Evolutionary conservation across 2,329 filamentous ascomycete genomes (phyloP).

Genomic region (Cryphonectria carpinicola): DNA sequence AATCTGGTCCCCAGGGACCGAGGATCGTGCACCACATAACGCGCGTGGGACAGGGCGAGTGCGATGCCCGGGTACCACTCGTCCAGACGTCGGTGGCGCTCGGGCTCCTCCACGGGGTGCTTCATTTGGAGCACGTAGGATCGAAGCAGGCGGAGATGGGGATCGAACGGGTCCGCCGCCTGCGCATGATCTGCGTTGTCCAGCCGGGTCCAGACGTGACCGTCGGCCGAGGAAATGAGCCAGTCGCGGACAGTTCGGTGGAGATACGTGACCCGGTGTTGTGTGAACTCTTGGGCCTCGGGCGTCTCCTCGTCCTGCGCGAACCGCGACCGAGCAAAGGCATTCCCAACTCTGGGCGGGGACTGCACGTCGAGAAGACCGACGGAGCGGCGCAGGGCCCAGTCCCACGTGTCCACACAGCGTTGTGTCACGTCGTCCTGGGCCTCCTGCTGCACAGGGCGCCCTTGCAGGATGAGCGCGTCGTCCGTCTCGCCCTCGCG

Average conservation of each 20-base stretch:
- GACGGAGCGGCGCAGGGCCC: conserved; percentile 19
- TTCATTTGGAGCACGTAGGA: conserved; percentile 42
- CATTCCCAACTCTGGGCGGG: conserved; percentile 1
- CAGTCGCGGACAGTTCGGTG: conserved; percentile 43
- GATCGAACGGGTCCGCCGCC: conserved; percentile 33
- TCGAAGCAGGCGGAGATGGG: conserved; percentile 39
- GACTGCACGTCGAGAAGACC: conserved; percentile 19
- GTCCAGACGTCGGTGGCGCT: conserved; percentile 43
- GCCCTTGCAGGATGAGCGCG: conserved; percentile 21
- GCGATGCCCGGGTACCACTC: conserved; percentile 45
- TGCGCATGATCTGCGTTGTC: background rate
- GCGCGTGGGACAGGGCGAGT: conserved; percentile 43
- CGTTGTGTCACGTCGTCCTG: conserved; percentile 28
- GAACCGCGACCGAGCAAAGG: conserved; percentile 1
- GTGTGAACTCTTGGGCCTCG: conserved; percentile 10
- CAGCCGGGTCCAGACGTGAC: conserved; percentile 33
- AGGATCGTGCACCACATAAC: conserved; percentile 34
- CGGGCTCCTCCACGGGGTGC: conserved; percentile 38
- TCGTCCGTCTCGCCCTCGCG: conserved; percentile 31
- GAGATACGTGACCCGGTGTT: conserved; percentile 39
- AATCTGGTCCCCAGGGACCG: conserved; percentile 28
- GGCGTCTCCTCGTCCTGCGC: conserved; percentile 6
- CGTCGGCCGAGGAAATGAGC: conserved; percentile 32
- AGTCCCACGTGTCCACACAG: conserved; percentile 13
- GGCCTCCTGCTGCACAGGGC: conserved; percentile 31